These are phyloP conservation scores for Somion occarium DNA, from an alignment of 1,284 basidiomycete genomes.

Conservation along the genomic window DNA sequence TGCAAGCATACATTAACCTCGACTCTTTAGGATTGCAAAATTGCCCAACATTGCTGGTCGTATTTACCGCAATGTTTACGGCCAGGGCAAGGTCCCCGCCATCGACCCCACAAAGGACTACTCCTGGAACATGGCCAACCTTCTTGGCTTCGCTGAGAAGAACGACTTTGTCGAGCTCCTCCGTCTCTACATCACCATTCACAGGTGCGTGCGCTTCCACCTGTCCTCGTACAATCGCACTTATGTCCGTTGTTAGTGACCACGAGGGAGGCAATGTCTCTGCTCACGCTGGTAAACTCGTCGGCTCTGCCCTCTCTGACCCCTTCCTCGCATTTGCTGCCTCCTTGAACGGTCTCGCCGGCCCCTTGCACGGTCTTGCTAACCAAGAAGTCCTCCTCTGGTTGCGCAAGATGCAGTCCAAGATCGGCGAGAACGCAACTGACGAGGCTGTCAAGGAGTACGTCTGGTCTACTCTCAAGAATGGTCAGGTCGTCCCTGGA, in stretches of 20 bases:
- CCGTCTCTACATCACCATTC: constrained; percentile 96
- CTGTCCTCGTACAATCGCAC: constrained; percentile 14
- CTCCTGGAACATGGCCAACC: constrained; percentile 87
- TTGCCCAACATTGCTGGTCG: constrained; percentile 96
- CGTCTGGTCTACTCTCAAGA: constrained; percentile 89
- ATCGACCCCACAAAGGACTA: constrained; percentile 91
- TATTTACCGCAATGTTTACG: constrained; percentile 94
- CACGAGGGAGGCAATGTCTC: constrained; percentile 99
- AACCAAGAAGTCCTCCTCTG: constrained; percentile 95
- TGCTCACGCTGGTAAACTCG: constrained; percentile 93
- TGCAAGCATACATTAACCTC: constrained; percentile 3
- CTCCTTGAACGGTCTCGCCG: constrained; percentile 93
- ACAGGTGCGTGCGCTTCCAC: constrained; percentile 47
- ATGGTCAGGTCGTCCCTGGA: constrained; percentile 89
- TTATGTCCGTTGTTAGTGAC: constrained; percentile 48
- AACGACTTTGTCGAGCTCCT: constrained; percentile 91
- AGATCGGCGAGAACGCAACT: constrained; percentile 77
- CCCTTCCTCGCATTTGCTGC: constrained; percentile 96
- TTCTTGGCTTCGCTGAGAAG: constrained; percentile 92
- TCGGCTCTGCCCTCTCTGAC: constrained; percentile 96
- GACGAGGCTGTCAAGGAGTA: constrained; percentile 90
- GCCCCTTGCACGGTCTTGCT: constrained; percentile 94
- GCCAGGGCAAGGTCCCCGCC: constrained; percentile 83
- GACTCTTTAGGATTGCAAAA: constrained; percentile 77
- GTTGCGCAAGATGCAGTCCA: constrained; percentile 85